Base-by-base conservation (phyloP, 768 basidiomycete species). In the Royoungia palumana region DNA sequence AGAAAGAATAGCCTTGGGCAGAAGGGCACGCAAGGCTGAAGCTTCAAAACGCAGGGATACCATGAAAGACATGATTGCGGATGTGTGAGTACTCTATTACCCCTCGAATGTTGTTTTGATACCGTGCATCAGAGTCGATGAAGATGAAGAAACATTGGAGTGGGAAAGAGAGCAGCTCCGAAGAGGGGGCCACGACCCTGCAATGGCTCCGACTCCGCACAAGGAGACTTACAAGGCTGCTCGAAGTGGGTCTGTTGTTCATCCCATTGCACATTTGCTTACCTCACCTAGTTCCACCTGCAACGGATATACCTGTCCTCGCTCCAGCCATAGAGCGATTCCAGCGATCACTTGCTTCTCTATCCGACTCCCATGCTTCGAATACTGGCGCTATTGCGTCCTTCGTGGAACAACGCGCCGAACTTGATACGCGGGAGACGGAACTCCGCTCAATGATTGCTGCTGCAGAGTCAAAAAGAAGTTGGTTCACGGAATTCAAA, bases 91-190 rank as follows among this genome's bases (percentile, higher is more conserved):
- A 32, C 34, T 41, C 14, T 45, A 7, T 25, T 30, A 22, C 21
- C 45, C 9, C 20, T 11, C 10, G 1, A 22, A 25, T 32, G 22
- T 52, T 27, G 35, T 12, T 38, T 42, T 51, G 44, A 52, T 41
- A 20, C 35, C 39, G 37, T 49, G 20, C 25, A 27, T 20, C 46
- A 89, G 87, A 5, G 85, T 82, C 44, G 90, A 91, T 44, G 80
- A 85, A 47, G 91, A 92, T 50, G 90, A 94, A 63, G 90, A 93
- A 62, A 81, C 85, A 0, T 72, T 76, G 10, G 87, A 92, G 67
- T 94, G 91, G 91, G 89, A 92, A 59, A 78, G 80, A 51, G 87
- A 87, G 47, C 91, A 94, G 58, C 70, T 91, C 22, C 82, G 87
- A 21, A 76, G 91, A 47, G 87, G 86, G 9, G 89, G 85, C 3